phyloP scores from a whole-genome alignment of 805 yeast genomes.

The Scheffersomyces amazonensis region DNA sequence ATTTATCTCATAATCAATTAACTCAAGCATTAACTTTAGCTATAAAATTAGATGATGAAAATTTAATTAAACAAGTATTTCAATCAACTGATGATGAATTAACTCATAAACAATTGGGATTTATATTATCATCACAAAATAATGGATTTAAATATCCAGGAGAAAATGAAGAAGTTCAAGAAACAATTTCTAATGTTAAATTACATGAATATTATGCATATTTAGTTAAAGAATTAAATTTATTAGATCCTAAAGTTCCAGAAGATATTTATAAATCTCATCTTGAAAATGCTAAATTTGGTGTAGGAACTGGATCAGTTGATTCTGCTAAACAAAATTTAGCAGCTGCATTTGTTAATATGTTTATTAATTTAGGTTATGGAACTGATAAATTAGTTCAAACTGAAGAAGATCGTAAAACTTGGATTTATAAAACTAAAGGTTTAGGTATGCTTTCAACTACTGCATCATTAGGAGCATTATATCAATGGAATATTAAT shows the following conservation, averaged over 20 bases:
- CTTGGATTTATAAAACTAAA: slow-evolving; percentile 91
- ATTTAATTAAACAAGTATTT: slow-evolving; percentile 74
- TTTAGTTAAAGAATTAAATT: slow-evolving; percentile 81
- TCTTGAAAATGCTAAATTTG: slow-evolving; percentile 66
- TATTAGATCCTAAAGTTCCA: slow-evolving; percentile 87
- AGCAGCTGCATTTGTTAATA: slow-evolving; percentile 92
- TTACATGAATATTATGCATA: slow-evolving; percentile 77
- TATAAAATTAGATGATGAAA: slow-evolving; percentile 80
- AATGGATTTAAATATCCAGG: slow-evolving; percentile 68
- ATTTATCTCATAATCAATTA: slow-evolving; percentile 71
- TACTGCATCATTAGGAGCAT: slow-evolving; percentile 86
- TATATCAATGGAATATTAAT: slow-evolving; percentile 86
- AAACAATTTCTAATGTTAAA: slow-evolving; percentile 76
- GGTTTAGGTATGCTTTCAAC: slow-evolving; percentile 90
- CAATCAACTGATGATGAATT: slow-evolving; percentile 71
- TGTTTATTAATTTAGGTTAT: slow-evolving; percentile 87
- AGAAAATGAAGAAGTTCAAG: slow-evolving; percentile 68
- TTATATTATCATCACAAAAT: slow-evolving; percentile 83
- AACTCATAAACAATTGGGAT: slow-evolving; percentile 86
- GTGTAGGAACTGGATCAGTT: slow-evolving; percentile 50
- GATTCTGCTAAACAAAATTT: slow-evolving; percentile 95
- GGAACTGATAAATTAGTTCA: slow-evolving; percentile 79
- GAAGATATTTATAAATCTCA: slow-evolving; percentile 93
- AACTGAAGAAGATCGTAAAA: slow-evolving; percentile 65
- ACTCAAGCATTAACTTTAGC: slow-evolving; percentile 92